Conservation (phyloP, 495 filamentous ascomycete species). For the Xylaria nigripes region DNA sequence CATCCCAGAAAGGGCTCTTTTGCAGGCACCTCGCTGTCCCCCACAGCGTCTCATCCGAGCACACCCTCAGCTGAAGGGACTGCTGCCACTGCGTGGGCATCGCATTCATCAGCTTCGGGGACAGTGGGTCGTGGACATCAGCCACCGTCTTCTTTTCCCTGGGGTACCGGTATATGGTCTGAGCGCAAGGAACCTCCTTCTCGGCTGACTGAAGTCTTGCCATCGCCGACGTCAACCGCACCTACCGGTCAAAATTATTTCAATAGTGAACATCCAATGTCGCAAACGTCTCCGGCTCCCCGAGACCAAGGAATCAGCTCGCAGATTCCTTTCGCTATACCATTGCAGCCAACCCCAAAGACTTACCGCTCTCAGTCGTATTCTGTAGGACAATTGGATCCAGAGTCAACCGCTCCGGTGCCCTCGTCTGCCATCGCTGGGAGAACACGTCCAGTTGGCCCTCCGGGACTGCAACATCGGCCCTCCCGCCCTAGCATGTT, state of each 20-base stretch:
- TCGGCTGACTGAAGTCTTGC: conserved; percentile 64
- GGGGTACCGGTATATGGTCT: conserved; percentile 68
- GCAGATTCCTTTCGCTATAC: conserved; percentile 83
- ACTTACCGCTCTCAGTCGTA: conserved; percentile 95
- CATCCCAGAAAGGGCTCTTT: conserved; percentile 51
- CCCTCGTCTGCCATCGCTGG: conserved; percentile 37
- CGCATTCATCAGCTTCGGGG: conserved; percentile 39
- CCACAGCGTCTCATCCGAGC: conserved; percentile 65
- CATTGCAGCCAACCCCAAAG: conserved; percentile 82
- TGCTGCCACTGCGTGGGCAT: conserved; percentile 47
- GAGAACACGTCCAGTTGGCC: conserved; percentile 47
- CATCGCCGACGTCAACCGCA: conserved; percentile 63
- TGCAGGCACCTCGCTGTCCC: conserved; percentile 60
- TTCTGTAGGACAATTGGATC: conserved; percentile 85
- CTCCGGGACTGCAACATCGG: conserved; percentile 66
- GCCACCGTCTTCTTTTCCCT: conserved; percentile 53
- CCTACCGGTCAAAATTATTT: conserved; percentile 43
- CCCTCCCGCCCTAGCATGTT: conserved; percentile 81
- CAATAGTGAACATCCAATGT: conserved; percentile 28
- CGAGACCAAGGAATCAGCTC: conserved; percentile 40
- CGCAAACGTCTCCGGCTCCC: conserved; percentile 35
- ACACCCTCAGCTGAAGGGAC: conserved; percentile 59
- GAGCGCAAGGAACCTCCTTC: conserved; percentile 71
- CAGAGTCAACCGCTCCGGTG: conserved; percentile 49
- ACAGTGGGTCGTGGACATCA: conserved; percentile 52